Conservation (phyloP, 371 early-diverging fungal species). For the Dichotomocladium elegans region DNA sequence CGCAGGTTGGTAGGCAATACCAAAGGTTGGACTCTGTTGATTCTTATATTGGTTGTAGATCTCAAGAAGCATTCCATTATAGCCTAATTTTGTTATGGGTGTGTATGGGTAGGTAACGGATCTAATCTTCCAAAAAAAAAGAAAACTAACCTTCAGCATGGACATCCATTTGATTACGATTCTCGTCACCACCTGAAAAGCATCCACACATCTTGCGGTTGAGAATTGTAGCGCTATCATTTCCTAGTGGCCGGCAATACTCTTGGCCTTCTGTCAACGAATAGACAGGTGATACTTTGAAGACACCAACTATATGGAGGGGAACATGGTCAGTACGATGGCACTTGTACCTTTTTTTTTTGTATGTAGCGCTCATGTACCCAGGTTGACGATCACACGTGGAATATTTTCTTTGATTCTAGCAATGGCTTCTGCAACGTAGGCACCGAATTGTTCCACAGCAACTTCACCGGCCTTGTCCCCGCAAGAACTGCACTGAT, state of each 20-base stretch:
- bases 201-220: constrained; percentile 9
- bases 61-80: not conserved
- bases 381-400: constrained; percentile 7
- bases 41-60: constrained; percentile 9
- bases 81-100: not conserved
- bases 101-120: not conserved
- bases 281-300: constrained; percentile 10
- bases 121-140: not conserved
- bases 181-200: not conserved
- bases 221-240: not conserved
- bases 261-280: constrained; percentile 8
- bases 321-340: too few species aligned
- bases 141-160: not conserved
- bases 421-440: constrained; percentile 9
- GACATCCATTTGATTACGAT: constrained; percentile 1
- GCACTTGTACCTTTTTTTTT: not conserved
- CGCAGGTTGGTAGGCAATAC: not conserved
- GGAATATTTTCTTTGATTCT: constrained; percentile 7
- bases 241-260: constrained; percentile 6
- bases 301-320: constrained; percentile 6
- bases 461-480: constrained; percentile 4
- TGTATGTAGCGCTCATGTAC: not conserved
- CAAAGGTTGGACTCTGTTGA: not conserved
- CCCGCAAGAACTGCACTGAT: constrained; percentile 12
- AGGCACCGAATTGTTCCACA: constrained; percentile 1